A percentile compares a stretch with the other conserved stretches of the same genome.
These are phyloP conservation scores for Fonsecaea monophora DNA, from an alignment of 2,329 filamentous ascomycete species.

Conservation along the genomic window DNA sequence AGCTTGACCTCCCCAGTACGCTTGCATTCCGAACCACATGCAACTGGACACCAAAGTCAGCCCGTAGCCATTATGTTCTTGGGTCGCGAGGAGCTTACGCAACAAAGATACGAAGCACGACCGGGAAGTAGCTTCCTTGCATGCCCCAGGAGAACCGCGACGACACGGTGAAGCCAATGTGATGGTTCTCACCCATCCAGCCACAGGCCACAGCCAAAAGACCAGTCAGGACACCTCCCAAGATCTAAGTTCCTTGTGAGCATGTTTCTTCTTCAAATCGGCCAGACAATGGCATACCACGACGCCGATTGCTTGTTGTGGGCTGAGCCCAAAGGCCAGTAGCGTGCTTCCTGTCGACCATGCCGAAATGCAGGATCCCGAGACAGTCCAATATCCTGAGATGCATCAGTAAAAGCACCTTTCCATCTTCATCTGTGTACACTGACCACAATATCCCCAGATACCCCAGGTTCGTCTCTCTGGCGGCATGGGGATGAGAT, in stretches of 20 bases:
- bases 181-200: conserved; percentile 42
- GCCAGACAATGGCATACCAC: conserved; percentile 34
- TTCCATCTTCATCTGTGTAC: background rate
- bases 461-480: conserved; percentile 42
- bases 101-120: conserved; percentile 37
- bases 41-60: conserved; percentile 26
- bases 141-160: conserved; percentile 42
- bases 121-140: conserved; percentile 40
- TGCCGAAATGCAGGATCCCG: conserved; percentile 42
- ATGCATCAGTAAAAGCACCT: conserved; percentile 13
- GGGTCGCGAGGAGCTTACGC: conserved; percentile 13
- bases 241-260: conserved; percentile 27
- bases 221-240: conserved; percentile 39
- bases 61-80: background rate
- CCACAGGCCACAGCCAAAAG: conserved; percentile 41
- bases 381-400: conserved; percentile 44
- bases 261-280: background rate
- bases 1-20: conserved; percentile 40
- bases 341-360: conserved; percentile 44
- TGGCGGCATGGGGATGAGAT: conserved; percentile 43
- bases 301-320: conserved; percentile 40
- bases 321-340: conserved; percentile 41
- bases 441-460: conserved; percentile 40
- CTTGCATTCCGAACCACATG: conserved; percentile 29
- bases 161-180: conserved; percentile 43